These are phyloP conservation scores for Amauroascus verrucosus DNA, from an alignment of 2,329 filamentous ascomycete species.

Conservation along the genomic window DNA sequence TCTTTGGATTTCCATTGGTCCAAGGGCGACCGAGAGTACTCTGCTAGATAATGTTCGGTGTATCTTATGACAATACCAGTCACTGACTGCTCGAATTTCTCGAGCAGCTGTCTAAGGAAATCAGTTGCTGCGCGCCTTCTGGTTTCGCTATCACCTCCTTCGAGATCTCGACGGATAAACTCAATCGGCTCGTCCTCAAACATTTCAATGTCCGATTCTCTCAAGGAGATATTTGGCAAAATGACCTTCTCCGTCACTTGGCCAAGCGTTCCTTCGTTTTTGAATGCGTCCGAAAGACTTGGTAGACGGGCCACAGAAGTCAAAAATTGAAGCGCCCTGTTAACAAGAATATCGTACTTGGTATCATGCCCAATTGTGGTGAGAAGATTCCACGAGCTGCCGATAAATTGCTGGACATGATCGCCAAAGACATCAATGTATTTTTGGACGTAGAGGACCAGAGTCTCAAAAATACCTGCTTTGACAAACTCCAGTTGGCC, in stretches of 20 bases:
- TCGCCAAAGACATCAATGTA: constrained; percentile 87
- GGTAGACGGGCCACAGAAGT: constrained; percentile 73
- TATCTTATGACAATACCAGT: constrained; percentile 81
- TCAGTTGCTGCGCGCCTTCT: constrained; percentile 85
- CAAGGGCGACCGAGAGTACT: constrained; percentile 57
- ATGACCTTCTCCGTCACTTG: constrained; percentile 95
- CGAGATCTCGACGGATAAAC: constrained; percentile 88
- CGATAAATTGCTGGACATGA: constrained; percentile 73
- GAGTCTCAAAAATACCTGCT: constrained; percentile 81
- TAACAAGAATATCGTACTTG: constrained; percentile 89
- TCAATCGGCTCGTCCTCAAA: constrained; percentile 99
- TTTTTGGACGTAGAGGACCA: constrained; percentile 86
- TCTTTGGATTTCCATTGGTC: constrained; percentile 95
- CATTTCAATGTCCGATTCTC: constrained; percentile 87
- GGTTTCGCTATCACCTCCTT: constrained; percentile 93
- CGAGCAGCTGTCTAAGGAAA: constrained; percentile 79
- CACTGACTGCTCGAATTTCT: constrained; percentile 75
- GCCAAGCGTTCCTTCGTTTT: constrained; percentile 64
- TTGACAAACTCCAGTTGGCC: constrained; percentile 78
- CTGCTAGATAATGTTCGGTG: constrained; percentile 68
- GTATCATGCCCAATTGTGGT: constrained; percentile 77
- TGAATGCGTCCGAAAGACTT: constrained; percentile 74
- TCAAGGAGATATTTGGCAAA: constrained; percentile 78
- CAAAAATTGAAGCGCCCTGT: constrained; percentile 87
- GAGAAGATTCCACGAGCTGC: constrained; percentile 80